A percentile compares a stretch with the other conserved stretches of the same genome.
phyloP scores from a whole-genome alignment of 257 asterid genomes.

The Rehmannia glutinosa region DNA sequence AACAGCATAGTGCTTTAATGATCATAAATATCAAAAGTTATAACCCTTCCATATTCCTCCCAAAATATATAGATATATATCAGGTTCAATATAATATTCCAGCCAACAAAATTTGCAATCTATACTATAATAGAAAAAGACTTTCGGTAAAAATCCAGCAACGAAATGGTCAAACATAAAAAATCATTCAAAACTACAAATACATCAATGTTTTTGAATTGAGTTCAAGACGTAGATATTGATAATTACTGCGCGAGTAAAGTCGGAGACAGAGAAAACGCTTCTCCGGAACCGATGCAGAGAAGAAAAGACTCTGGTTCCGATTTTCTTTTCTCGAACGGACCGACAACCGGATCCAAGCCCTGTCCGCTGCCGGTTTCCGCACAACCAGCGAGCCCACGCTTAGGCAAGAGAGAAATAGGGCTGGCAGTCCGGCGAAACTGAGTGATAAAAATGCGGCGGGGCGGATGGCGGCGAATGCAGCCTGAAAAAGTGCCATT shows the following conservation, averaged over 20 bases:
- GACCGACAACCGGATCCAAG: conserved; percentile 16
- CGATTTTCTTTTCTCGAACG: conserved; percentile 24
- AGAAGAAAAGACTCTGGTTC: conserved; percentile 40
- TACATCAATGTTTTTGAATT: too few relatives aligned
- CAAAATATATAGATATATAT: too few relatives aligned
- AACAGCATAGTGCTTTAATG: too few relatives aligned
- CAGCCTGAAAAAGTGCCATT: conserved; percentile 62
- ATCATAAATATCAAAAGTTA: too few relatives aligned
- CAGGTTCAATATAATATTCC: too few relatives aligned
- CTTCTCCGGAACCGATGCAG: conserved; percentile 44
- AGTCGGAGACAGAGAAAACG: conserved; percentile 56
- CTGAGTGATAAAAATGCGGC: conserved; percentile 1
- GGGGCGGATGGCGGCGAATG: conserved; percentile 31
- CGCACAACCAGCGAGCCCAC: conserved; percentile 34
- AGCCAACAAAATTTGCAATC: not conserved
- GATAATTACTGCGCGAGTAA: conserved; percentile 47
- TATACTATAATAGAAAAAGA: too few relatives aligned
- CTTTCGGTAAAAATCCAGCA: not conserved
- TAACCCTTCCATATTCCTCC: too few relatives aligned
- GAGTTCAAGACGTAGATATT: not conserved
- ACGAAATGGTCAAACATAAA: not conserved
- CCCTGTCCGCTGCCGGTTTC: conserved; percentile 33
- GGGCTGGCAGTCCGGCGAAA: conserved; percentile 17
- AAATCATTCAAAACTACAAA: not conserved
- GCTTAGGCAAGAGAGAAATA: conserved; percentile 42